These are phyloP conservation scores for Tolypocladium tropicale DNA, from an alignment of 2,329 filamentous ascomycete genomes.

Conservation along the genomic window DNA sequence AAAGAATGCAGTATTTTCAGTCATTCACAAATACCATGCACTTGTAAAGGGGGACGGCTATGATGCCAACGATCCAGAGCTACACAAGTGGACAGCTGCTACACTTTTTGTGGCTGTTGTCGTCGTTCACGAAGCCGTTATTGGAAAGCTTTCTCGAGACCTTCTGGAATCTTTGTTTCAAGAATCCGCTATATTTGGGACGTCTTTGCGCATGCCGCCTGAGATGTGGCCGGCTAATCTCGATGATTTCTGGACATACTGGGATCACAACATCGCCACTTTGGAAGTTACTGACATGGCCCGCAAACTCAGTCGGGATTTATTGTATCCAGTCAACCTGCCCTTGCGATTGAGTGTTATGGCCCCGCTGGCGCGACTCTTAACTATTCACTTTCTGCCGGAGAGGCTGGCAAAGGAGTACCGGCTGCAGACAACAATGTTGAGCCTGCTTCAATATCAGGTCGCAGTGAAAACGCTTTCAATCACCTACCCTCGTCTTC, in stretches of 20 bases:
- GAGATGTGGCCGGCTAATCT: slow-evolving; percentile 24
- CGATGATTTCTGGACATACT: slow-evolving; percentile 25
- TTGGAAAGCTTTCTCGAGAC: slow-evolving; percentile 17
- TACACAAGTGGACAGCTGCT: slow-evolving; percentile 29
- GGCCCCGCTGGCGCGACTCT: slow-evolving; percentile 9
- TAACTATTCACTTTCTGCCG: slow-evolving; percentile 7
- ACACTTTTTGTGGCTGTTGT: slow-evolving; percentile 25
- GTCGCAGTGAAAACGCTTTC: not conserved
- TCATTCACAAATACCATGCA: slow-evolving; percentile 23
- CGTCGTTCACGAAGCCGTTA: slow-evolving; percentile 23
- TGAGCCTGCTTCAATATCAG: slow-evolving; percentile 12
- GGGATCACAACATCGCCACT: slow-evolving; percentile 22
- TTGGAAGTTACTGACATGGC: slow-evolving; percentile 22
- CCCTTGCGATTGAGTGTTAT: slow-evolving; percentile 11
- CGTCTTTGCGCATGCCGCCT: slow-evolving; percentile 18
- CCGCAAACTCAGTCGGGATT: slow-evolving; percentile 10
- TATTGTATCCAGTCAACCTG: slow-evolving; percentile 13
- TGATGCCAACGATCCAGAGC: slow-evolving; percentile 22
- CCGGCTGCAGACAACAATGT: slow-evolving; percentile 9
- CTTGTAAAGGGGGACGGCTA: slow-evolving; percentile 21
- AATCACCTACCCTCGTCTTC: slow-evolving; percentile 7
- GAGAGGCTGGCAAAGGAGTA: slow-evolving; percentile 14
- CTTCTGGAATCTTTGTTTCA: slow-evolving; percentile 15
- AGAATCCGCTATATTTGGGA: slow-evolving; percentile 17
- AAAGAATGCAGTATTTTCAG: slow-evolving; percentile 21